phyloP scores from a whole-genome alignment of 1,284 basidiomycete genomes.

The Xanthoconium separans region DNA sequence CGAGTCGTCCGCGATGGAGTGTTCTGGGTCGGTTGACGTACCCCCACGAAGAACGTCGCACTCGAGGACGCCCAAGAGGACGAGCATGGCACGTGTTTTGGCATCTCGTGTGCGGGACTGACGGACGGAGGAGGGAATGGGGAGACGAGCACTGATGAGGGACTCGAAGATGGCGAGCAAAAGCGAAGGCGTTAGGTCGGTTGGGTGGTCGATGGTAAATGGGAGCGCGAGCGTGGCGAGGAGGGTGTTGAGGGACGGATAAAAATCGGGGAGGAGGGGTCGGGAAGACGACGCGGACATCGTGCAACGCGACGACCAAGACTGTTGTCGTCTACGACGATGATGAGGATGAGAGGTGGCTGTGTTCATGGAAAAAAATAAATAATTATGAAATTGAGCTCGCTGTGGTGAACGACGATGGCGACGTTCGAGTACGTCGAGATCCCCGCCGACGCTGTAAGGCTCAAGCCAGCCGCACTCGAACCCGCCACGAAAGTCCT shows the following conservation, averaged over 20 bases:
- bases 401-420: slow-evolving; percentile 31
- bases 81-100: slow-evolving; percentile 63
- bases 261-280: slow-evolving; percentile 13
- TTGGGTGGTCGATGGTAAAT: slow-evolving; percentile 53
- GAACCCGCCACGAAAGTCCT: slow-evolving; percentile 43
- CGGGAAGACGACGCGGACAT: slow-evolving; percentile 13
- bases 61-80: slow-evolving; percentile 75
- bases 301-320: slow-evolving; percentile 6
- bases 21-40: slow-evolving; percentile 5
- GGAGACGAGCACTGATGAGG: slow-evolving; percentile 48
- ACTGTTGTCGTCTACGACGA: slow-evolving; percentile 5
- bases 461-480: slow-evolving; percentile 36
- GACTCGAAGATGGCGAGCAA: slow-evolving; percentile 65
- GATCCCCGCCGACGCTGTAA: slow-evolving; percentile 46
- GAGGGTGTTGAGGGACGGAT: slow-evolving; percentile 43
- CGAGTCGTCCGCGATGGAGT: slow-evolving; percentile 19
- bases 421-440: slow-evolving; percentile 52
- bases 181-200: slow-evolving; percentile 69
- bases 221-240: slow-evolving; percentile 51
- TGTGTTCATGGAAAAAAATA: slow-evolving; percentile 4
- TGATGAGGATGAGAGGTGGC: slow-evolving; percentile 9
- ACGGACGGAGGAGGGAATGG: slow-evolving; percentile 42
- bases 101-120: slow-evolving; percentile 39
- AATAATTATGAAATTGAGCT: background rate
- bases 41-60: slow-evolving; percentile 57